These are phyloP conservation scores for Russula sp. DNA, from an alignment of 768 basidiomycete genomes.

Conservation along the genomic window DNA sequence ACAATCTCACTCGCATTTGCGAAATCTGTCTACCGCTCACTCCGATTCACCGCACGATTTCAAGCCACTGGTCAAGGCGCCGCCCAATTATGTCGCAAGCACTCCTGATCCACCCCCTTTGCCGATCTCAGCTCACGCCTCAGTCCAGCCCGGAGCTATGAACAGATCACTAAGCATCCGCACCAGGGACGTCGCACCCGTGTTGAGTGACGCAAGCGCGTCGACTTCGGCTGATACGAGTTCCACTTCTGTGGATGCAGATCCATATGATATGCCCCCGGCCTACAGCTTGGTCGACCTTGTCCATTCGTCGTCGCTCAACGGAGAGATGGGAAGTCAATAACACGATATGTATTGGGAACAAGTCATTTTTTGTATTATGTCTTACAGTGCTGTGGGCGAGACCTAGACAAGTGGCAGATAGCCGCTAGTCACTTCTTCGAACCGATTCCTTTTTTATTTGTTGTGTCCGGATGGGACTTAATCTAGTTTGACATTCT, in stretches of 20 bases:
- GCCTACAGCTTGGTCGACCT: conserved; percentile 27
- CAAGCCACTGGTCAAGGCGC: conserved; percentile 5
- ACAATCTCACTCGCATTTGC: conserved; percentile 11
- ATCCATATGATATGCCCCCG: conserved; percentile 22
- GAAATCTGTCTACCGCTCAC: background rate
- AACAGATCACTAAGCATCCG: conserved; percentile 11
- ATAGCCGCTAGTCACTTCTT: background rate
- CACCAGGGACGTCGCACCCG: conserved; percentile 5
- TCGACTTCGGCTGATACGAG: background rate
- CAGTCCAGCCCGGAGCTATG: background rate
- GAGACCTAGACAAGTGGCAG: background rate
- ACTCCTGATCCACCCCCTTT: background rate
- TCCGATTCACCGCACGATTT: background rate
- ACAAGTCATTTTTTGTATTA: background rate
- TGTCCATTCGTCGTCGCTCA: conserved; percentile 7
- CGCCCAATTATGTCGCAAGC: conserved; percentile 21
- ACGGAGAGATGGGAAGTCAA: background rate
- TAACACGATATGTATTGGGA: background rate
- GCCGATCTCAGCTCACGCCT: background rate
- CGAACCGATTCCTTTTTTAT: background rate
- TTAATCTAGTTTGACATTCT: background rate
- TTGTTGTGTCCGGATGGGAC: background rate
- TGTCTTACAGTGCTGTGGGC: conserved; percentile 1
- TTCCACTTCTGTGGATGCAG: conserved; percentile 1
- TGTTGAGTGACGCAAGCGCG: background rate